Evolutionary conservation across 2,329 filamentous ascomycete genomes (phyloP), one percentile per base, ranked within the genome.

Genomic region (Pseudogymnoascus sp.): DNA sequence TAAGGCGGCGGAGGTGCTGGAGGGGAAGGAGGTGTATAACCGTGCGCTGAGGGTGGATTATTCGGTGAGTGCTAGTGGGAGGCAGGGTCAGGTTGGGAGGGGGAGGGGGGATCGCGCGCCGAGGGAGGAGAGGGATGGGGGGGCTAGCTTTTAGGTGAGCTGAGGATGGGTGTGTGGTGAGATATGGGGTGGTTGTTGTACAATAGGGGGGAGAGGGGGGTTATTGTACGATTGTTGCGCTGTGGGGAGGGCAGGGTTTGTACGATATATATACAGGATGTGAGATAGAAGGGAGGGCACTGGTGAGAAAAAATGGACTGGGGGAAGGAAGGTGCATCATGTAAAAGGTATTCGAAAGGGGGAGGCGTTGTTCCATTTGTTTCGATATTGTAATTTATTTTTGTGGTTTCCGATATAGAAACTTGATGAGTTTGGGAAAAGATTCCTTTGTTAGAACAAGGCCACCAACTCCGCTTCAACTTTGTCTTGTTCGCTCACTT

Each of bases 41-140:
- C 82, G 91, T 63, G 72, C 74, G 62, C 76, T 96, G 67, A 82
- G 81, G 63, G 69, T 93, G 24, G 88, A 91, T 74, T 96, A 77
- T 76, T 82, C 82, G 67, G 3, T 26, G 24, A 6, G 24, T 26
- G 3, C 24, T 26, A 3, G 3, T 3, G 24, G 24, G 24, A 6
- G 3, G 24, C 24, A n/a, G 24, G 24, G 24, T 3, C 24, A 26
- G 24, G 24, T 3, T 3, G 24, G 24, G 6, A 26, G 24, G 24
- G 56, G 31, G 21, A 19, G 47, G 1, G 24, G 29, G 47, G 47
- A 53, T 26, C 19, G 47, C 13, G 47, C 47, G 21, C 47, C 47
- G n/a, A 53, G 47, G 29, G 24, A 13, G 44, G 10, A 1, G n/a
- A n/a, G 1, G 11, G 33, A 38, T 1, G n/a, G 35, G 35, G 35